A percentile compares a stretch with the other conserved stretches of the same genome.
Conservation (phyloP, 306 rosid species). For the Sophora flavescens region DNA sequence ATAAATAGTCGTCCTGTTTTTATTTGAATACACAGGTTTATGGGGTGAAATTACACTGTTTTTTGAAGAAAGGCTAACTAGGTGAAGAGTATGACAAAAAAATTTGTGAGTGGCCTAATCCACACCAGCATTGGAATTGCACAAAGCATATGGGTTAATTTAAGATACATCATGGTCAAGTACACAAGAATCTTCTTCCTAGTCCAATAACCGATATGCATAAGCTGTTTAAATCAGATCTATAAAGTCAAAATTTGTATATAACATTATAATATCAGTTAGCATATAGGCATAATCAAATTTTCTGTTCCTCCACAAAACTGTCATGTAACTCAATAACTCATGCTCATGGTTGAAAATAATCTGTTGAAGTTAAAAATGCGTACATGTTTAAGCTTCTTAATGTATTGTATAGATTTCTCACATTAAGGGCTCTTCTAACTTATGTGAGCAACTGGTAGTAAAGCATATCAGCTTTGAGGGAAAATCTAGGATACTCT, state of each 20-base stretch:
- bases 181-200: not conserved
- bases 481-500: slow-evolving; percentile 2
- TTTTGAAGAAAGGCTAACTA: too few species aligned
- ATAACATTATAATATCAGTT: not conserved
- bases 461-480: not conserved
- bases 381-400: not conserved
- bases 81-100: too few species aligned
- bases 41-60: too few species aligned
- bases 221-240: not conserved
- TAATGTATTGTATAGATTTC: not conserved
- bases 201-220: not conserved
- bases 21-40: too few species aligned
- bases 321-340: not conserved
- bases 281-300: not conserved
- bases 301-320: not conserved
- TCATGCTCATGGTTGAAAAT: not conserved
- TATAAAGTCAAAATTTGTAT: not conserved
- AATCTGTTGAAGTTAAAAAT: slow-evolving; percentile 4
- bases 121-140: not conserved
- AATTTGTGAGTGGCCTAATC: not conserved
- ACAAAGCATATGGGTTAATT: not conserved
- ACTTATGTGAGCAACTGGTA: not conserved
- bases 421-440: not conserved
- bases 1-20: too few species aligned
- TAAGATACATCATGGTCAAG: not conserved